phyloP scores from a whole-genome alignment of 2,329 filamentous ascomycete species.

The Ustulina deusta region DNA sequence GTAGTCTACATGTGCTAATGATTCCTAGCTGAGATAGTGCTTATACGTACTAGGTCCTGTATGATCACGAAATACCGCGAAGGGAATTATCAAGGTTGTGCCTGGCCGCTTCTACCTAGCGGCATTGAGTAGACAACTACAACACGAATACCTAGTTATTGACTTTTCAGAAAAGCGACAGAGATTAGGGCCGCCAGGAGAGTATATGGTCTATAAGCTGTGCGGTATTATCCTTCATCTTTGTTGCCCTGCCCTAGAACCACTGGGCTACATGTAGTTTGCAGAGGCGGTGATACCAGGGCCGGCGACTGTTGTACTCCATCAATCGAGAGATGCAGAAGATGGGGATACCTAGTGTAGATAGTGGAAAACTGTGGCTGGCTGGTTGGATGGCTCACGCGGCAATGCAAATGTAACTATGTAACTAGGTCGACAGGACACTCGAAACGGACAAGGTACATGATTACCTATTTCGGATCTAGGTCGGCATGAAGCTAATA shows the following conservation, averaged over 20 bases:
- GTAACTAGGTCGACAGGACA: background rate
- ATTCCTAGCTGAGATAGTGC: background rate
- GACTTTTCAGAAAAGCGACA: background rate
- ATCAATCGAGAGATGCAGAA: background rate
- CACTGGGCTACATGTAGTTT: background rate
- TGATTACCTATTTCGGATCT: background rate
- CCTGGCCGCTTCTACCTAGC: background rate
- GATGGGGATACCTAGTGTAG: background rate
- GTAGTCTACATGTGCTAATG: background rate
- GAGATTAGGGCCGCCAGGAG: background rate
- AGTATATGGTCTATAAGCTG: background rate
- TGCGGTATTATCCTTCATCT: background rate
- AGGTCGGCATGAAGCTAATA: background rate
- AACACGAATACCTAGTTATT: background rate
- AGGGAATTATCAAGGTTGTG: background rate
- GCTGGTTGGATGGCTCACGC: constrained; percentile 6
- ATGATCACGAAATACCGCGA: background rate
- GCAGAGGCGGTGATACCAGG: background rate
- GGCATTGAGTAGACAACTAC: background rate
- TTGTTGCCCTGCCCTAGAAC: background rate
- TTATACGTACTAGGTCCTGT: too few species aligned
- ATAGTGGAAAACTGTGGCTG: constrained; percentile 5
- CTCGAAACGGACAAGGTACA: background rate
- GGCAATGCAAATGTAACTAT: background rate
- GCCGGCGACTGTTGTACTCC: background rate